A percentile compares a stretch with the other conserved stretches of the same genome.
phyloP scores from a whole-genome alignment of 441 rosid genomes.

The Erodium texanum region DNA sequence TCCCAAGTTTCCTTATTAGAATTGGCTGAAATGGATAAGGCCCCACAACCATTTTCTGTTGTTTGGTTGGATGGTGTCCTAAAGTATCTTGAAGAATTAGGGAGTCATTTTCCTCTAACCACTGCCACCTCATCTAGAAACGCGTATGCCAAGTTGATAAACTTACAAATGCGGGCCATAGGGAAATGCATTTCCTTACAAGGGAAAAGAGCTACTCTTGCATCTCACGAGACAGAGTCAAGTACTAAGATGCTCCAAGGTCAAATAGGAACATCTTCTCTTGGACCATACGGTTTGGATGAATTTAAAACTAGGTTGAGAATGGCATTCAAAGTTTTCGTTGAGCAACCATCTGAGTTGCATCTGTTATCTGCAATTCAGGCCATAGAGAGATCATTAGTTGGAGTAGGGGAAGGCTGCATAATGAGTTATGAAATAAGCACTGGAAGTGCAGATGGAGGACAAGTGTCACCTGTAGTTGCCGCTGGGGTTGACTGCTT shows the following conservation, averaged over 20 bases:
- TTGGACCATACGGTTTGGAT: conserved; percentile 35
- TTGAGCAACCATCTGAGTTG: conserved; percentile 52
- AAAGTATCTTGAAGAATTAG: conserved; percentile 69
- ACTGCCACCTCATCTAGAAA: conserved; percentile 25
- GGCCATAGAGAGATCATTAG: conserved; percentile 69
- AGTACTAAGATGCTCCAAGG: conserved; percentile 39
- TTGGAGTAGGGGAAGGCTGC: conserved; percentile 53
- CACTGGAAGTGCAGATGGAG: conserved; percentile 52
- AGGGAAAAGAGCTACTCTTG: conserved; percentile 68
- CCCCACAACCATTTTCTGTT: conserved; percentile 41
- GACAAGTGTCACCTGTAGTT: conserved; percentile 51
- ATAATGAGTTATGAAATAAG: conserved; percentile 37
- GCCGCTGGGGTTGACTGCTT: conserved; percentile 89
- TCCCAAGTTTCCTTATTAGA: conserved; percentile 48
- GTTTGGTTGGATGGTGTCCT: conserved; percentile 81
- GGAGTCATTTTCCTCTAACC: conserved; percentile 40
- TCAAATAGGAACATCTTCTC: conserved; percentile 30
- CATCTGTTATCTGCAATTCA: conserved; percentile 63
- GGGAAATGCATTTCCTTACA: conserved; percentile 80
- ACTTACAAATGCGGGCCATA: conserved; percentile 58
- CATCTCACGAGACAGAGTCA: conserved; percentile 63
- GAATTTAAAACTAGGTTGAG: conserved; percentile 62
- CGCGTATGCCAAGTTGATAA: conserved; percentile 49
- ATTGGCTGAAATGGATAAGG: conserved; percentile 40
- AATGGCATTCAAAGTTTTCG: conserved; percentile 51